These are phyloP conservation scores for Diversispora epigaea DNA, from an alignment of 192 early-diverging fungal species.

Conservation along the genomic window DNA sequence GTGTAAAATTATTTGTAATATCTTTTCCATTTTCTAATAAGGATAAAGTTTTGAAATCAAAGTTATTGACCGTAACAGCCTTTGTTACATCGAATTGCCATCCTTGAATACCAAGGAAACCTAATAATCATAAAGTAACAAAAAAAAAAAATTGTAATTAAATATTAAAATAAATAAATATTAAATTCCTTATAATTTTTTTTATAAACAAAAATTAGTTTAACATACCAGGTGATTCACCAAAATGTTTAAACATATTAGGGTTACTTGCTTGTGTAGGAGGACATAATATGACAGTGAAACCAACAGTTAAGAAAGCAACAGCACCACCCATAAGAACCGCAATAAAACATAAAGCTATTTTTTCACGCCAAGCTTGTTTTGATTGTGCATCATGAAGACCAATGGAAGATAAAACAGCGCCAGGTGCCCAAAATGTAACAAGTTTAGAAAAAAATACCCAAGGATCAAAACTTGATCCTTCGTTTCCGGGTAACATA, in stretches of 20 bases:
- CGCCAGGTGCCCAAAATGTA: conserved; percentile 61
- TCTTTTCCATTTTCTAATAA: conserved; percentile 52
- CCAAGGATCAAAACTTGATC: conserved; percentile 49
- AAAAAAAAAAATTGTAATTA: not conserved
- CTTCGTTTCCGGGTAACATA: conserved; percentile 59
- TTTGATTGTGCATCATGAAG: conserved; percentile 55
- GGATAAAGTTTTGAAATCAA: not conserved
- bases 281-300: conserved; percentile 41
- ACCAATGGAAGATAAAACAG: conserved; percentile 54
- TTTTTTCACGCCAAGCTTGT: conserved; percentile 72
- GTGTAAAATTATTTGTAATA: conserved; percentile 49
- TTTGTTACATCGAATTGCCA: conserved; percentile 23
- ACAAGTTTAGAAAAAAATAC: conserved; percentile 58
- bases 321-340: conserved; percentile 62
- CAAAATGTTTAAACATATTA: conserved; percentile 40
- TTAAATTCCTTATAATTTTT: not conserved
- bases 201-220: not conserved
- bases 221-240: conserved; percentile 19
- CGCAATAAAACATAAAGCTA: conserved; percentile 70
- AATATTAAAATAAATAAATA: not conserved
- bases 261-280: conserved; percentile 32
- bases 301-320: conserved; percentile 74
- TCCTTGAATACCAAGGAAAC: conserved; percentile 14
- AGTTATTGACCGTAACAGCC: not conserved
- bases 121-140: not conserved